Base-by-base conservation (phyloP, 139 green algal genomes). In the Chlamydomonas eustigma region DNA sequence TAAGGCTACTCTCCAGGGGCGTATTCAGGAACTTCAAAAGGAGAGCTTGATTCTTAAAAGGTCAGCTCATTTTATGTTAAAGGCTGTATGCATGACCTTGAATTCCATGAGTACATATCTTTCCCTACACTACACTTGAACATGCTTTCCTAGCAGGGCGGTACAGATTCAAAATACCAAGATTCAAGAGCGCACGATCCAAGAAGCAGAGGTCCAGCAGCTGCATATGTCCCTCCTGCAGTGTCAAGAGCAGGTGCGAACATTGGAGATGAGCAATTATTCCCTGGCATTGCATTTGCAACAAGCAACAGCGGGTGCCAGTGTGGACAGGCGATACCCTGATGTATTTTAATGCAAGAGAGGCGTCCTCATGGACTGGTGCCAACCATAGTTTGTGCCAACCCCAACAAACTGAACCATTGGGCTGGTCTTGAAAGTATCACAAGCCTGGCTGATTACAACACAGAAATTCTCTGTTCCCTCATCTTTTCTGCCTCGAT, bases 41-140 rank as follows among this genome's bases (percentile, higher is more conserved):
- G 80, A 80, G 81, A 86, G 93, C 65, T 67, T 67, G 2, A 89
- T 97, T 50, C 78, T 97, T 4, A 97, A 97, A 81, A 87, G 90
- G 44, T 58, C n/a, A n/a, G n/a, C n/a, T n/a, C n/a, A n/a, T n/a
- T n/a, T n/a, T n/a, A n/a, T n/a, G n/a, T n/a, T n/a, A n/a, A n/a
- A n/a, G n/a, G n/a, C n/a, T n/a, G n/a, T n/a, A n/a, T n/a, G n/a
- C n/a, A n/a, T n/a, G n/a, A n/a, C n/a, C n/a, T n/a, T n/a, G n/a
- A n/a, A n/a, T n/a, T n/a, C n/a, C n/a, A n/a, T n/a, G n/a, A n/a
- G n/a, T n/a, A n/a, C n/a, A n/a, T n/a, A n/a, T n/a, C n/a, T n/a
- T n/a, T n/a, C n/a, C n/a, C n/a, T n/a, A n/a, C n/a, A n/a, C n/a
- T n/a, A n/a, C n/a, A n/a, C n/a, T n/a, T n/a, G n/a, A n/a, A n/a